Percentiles rank a stretch among this genome's conserved stretches.
phyloP scores from a whole-genome alignment of 306 rosid species.

The Inga leiocalycina region DNA sequence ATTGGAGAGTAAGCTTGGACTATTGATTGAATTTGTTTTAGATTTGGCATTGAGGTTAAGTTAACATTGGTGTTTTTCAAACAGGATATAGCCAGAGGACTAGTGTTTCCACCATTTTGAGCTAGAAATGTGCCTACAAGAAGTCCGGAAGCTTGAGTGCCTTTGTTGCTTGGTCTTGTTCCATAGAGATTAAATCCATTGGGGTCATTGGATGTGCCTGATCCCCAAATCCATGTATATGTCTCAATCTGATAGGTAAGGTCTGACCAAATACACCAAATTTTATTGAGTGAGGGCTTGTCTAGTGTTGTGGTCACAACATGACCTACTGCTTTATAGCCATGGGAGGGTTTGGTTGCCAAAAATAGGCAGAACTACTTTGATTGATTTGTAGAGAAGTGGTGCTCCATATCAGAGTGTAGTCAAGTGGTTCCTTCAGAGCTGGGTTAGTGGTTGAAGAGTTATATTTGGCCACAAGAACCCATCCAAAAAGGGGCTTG shows the following conservation, averaged over 20 bases:
- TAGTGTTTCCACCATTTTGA: conserved; percentile 13
- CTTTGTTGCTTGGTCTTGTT: conserved; percentile 45
- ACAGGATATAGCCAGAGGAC: conserved; percentile 39
- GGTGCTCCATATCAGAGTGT: too few relatives aligned
- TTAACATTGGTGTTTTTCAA: conserved; percentile 43
- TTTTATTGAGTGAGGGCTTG: conserved; percentile 51
- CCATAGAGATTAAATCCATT: conserved; percentile 44
- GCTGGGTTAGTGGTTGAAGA: too few relatives aligned
- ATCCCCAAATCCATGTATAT: conserved; percentile 58
- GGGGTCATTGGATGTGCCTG: neutral
- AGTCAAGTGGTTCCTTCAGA: too few relatives aligned
- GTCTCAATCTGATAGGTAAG: conserved; percentile 50
- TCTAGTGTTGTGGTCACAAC: conserved; percentile 47
- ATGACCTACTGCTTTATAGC: conserved; percentile 52
- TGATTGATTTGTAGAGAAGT: too few relatives aligned
- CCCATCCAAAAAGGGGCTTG: conserved; percentile 48
- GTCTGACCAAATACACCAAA: conserved; percentile 12
- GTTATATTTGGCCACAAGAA: conserved; percentile 28
- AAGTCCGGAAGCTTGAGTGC: conserved; percentile 47
- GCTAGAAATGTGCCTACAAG: conserved; percentile 50
- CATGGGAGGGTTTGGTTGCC: conserved; percentile 57
- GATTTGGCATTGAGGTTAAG: conserved; percentile 43
- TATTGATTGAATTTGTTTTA: conserved; percentile 40
- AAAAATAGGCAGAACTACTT: conserved; percentile 38
- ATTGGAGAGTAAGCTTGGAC: conserved; percentile 51